These are phyloP conservation scores for Penicillium diatomitis DNA, from an alignment of 495 filamentous ascomycete genomes.

Conservation along the genomic window DNA sequence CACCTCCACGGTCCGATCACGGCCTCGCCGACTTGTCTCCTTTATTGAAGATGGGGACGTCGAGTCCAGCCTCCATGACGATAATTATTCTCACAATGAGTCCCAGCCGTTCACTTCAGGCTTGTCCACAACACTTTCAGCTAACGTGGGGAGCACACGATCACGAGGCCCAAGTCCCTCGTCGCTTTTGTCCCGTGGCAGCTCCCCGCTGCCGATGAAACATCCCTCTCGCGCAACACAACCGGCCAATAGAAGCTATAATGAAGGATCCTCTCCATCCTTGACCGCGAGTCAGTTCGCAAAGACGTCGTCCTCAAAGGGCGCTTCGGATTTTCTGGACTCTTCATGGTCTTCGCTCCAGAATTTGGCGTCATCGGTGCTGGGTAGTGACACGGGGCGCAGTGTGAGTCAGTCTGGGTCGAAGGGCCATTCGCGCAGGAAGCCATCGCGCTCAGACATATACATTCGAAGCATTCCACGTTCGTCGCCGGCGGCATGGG, in stretches of 20 bases:
- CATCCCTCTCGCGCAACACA: slow-evolving; percentile 34
- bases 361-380: slow-evolving; percentile 42
- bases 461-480: slow-evolving; percentile 31
- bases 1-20: slow-evolving; percentile 34
- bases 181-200: slow-evolving; percentile 33
- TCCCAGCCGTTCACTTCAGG: slow-evolving; percentile 25
- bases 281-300: slow-evolving; percentile 22
- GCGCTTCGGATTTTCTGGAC: slow-evolving; percentile 37
- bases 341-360: slow-evolving; percentile 47
- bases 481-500: slow-evolving; percentile 41
- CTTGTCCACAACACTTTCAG: slow-evolving; percentile 19
- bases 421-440: slow-evolving; percentile 27
- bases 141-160: slow-evolving; percentile 19
- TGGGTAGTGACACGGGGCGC: slow-evolving; percentile 37
- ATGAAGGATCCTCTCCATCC: slow-evolving; percentile 12
- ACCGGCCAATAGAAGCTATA: slow-evolving; percentile 12
- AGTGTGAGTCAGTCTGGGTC: slow-evolving; percentile 22
- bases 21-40: slow-evolving; percentile 35
- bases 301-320: slow-evolving; percentile 23
- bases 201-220: slow-evolving; percentile 40
- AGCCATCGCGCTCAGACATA: slow-evolving; percentile 37
- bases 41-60: slow-evolving; percentile 31
- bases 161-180: slow-evolving; percentile 36
- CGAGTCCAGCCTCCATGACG: slow-evolving; percentile 4
- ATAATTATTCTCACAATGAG: slow-evolving; percentile 14